phyloP scores from a whole-genome alignment of 169 alveolate species.

The Plasmodium chabaudi region DNA sequence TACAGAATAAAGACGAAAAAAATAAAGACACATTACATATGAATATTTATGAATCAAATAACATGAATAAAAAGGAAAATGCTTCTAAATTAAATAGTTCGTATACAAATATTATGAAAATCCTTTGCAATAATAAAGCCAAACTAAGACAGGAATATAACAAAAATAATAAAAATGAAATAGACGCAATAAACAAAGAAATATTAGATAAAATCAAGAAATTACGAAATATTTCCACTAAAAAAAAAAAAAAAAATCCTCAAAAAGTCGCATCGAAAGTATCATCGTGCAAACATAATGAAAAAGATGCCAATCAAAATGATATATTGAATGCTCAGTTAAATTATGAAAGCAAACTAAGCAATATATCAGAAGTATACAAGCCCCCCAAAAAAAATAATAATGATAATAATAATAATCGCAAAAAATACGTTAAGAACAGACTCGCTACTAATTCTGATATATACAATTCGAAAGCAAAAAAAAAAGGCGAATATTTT shows the following conservation, averaged over 20 bases:
- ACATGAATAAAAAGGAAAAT: conserved; percentile 8
- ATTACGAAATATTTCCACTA: not conserved
- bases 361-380: too few species aligned
- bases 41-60: not conserved
- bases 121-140: conserved; percentile 16
- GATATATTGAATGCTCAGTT: not conserved
- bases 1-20: too few species aligned
- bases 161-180: not conserved
- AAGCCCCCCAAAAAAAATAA: too few species aligned
- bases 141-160: not conserved
- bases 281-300: not conserved
- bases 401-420: too few species aligned
- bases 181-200: not conserved
- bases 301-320: not conserved
- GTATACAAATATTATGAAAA: conserved; percentile 25
- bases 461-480: not conserved
- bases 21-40: not conserved
- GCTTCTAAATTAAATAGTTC: conserved; percentile 18
- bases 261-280: not conserved
- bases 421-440: not conserved
- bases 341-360: too few species aligned
- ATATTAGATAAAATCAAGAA: not conserved
- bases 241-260: conserved; percentile 6
- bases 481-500: not conserved
- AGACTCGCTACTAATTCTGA: not conserved